phyloP scores from a whole-genome alignment of 1,284 basidiomycete genomes.

The Trichosporon sp. region DNA sequence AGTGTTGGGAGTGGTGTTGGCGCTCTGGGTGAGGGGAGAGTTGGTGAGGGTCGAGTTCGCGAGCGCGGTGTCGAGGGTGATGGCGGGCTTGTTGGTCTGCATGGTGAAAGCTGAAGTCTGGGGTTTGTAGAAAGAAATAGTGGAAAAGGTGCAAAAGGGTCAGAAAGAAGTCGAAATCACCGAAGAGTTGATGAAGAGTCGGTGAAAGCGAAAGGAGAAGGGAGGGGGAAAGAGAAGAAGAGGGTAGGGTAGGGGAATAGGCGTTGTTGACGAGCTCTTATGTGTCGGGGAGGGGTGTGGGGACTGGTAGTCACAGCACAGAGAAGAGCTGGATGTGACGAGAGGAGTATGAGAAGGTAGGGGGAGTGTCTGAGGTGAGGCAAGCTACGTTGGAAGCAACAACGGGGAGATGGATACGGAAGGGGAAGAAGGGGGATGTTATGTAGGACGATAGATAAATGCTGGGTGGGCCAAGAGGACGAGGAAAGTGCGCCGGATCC shows the following conservation, averaged over 20 bases:
- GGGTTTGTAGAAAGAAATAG: background rate
- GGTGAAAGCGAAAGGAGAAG: background rate
- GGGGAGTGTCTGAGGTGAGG: background rate
- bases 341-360: background rate
- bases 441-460: slow-evolving; percentile 6
- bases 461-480: slow-evolving; percentile 1
- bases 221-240: background rate
- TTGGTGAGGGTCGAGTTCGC: slow-evolving; percentile 7
- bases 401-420: slow-evolving; percentile 2
- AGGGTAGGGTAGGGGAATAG: background rate
- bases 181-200: background rate
- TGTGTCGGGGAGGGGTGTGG: background rate
- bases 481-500: background rate
- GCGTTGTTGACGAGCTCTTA: background rate
- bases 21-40: slow-evolving; percentile 3
- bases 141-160: background rate
- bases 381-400: slow-evolving; percentile 6
- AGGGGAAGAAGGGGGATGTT: slow-evolving; percentile 3
- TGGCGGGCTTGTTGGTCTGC: slow-evolving; percentile 14
- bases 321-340: background rate
- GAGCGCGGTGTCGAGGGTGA: slow-evolving; percentile 8
- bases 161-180: background rate
- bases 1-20: slow-evolving; percentile 1
- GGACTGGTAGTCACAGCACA: background rate
- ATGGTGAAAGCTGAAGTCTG: background rate